These are phyloP conservation scores for Castanea sativa DNA, from an alignment of 306 rosid species.

Conservation along the genomic window DNA sequence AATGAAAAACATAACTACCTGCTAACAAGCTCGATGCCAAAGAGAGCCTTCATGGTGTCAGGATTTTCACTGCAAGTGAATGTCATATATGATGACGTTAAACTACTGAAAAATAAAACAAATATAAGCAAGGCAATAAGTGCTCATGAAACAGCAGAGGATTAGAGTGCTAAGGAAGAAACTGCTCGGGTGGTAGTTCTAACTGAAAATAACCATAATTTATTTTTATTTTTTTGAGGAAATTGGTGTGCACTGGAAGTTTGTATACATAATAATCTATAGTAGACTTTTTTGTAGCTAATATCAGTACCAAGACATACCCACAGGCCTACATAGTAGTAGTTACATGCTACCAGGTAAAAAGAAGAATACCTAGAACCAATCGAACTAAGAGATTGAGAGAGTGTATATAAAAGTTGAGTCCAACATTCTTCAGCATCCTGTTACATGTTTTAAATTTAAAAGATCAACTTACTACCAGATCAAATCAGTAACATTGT, in stretches of 20 bases:
- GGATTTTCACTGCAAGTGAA: constrained; percentile 66
- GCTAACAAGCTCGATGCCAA: constrained; percentile 81
- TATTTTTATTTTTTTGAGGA: background rate
- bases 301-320: constrained; percentile 7
- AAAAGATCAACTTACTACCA: constrained; percentile 15
- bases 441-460: constrained; percentile 41
- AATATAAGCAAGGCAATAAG: background rate
- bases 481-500: constrained; percentile 1
- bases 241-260: background rate
- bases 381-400: constrained; percentile 79
- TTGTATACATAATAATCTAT: background rate
- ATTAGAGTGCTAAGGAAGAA: constrained; percentile 5
- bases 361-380: constrained; percentile 65
- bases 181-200: background rate
- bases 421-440: constrained; percentile 99
- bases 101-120: constrained; percentile 14
- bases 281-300: constrained; percentile 4
- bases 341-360: constrained; percentile 8
- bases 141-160: constrained; percentile 2
- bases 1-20: constrained; percentile 46
- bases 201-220: constrained; percentile 5
- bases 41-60: constrained; percentile 79
- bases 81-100: constrained; percentile 8
- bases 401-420: constrained; percentile 89
- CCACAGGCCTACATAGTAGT: background rate